A percentile compares a stretch with the other conserved stretches of the same genome.
These are phyloP conservation scores for Croton laevigatus DNA, from an alignment of 441 rosid genomes.

Conservation along the genomic window DNA sequence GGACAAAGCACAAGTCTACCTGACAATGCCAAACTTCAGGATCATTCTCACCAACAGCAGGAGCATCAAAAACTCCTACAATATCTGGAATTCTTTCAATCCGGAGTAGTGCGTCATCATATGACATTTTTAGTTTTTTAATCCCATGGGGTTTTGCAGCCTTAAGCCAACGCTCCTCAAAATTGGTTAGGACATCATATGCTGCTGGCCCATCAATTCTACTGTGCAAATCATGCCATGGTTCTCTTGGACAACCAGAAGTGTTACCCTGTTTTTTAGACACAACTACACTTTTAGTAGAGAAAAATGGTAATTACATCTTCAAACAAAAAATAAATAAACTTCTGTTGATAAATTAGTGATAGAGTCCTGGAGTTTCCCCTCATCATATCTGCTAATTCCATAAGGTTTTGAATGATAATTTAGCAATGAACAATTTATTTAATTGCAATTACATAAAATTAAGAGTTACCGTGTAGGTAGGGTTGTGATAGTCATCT, in stretches of 20 bases:
- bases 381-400: neutral
- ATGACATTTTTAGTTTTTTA: conserved; percentile 49
- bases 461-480: conserved; percentile 58
- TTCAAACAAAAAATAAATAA: neutral
- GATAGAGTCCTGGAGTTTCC: neutral
- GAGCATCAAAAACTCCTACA: conserved; percentile 60
- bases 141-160: conserved; percentile 78
- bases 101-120: conserved; percentile 85
- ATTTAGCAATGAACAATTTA: neutral
- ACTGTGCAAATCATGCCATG: conserved; percentile 96
- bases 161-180: conserved; percentile 92
- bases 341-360: neutral
- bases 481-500: conserved; percentile 93
- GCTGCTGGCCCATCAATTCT: conserved; percentile 98
- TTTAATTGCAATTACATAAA: conserved; percentile 15
- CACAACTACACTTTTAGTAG: conserved; percentile 12
- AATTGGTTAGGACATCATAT: conserved; percentile 84
- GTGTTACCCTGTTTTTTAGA: conserved; percentile 46
- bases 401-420: neutral
- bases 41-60: conserved; percentile 36
- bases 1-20: conserved; percentile 36
- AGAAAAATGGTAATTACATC: conserved; percentile 15
- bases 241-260: conserved; percentile 80
- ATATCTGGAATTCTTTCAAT: conserved; percentile 84
- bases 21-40: conserved; percentile 97